Base-by-base conservation (phyloP, 1,284 basidiomycete species). In the Boletus sp. region DNA sequence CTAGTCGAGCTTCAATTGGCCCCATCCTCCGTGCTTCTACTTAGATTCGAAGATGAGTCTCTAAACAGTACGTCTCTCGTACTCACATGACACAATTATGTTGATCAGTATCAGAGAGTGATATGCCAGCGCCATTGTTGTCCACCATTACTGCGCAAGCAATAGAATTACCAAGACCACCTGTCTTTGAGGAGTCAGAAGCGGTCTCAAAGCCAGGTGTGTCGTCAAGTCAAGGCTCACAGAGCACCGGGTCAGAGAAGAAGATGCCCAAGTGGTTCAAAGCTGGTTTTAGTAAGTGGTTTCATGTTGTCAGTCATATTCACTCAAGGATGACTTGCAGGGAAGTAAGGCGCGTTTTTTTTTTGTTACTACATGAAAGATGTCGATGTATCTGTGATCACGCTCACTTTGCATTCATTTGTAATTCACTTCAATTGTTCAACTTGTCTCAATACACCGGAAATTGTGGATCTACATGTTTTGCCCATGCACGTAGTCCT, bases 231-330 rank as follows among this genome's bases (percentile, higher is more conserved):
- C 50, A 71, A 25, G 60, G 66, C 25, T 60, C 61, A 7, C 28
- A 60, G 8, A 58, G 44, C 31, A 49, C 66, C 31, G 67, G 68
- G 5, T 62, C 72, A 25, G 60, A 60, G 60, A 84, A 81, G 74
- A 91, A 91, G 77, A 77, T 90, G 62, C 87, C 90, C 6, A 91
- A 90, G 69, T 90, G 89, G 87, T 71, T 93, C 46, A 90, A 82
- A 81, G 69, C 80, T 72, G 76, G 84, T 76, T 30, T 68, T 31
- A 85, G 84, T 85, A 67, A 71, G 84, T 77, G n/a, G 30, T 33
- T 51, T 58, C 21, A 49, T n/a, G 1, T 56, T 35, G 47, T n/a
- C 31, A 11, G n/a, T 56, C 19, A 43, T n/a, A 25, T 31, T 65
- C 38, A 55, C 56, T 63, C 27, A 69, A 53, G 4, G 33, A 58